Base-by-base conservation (phyloP, 2,329 filamentous ascomycete species). In the Penicillium sp. region DNA sequence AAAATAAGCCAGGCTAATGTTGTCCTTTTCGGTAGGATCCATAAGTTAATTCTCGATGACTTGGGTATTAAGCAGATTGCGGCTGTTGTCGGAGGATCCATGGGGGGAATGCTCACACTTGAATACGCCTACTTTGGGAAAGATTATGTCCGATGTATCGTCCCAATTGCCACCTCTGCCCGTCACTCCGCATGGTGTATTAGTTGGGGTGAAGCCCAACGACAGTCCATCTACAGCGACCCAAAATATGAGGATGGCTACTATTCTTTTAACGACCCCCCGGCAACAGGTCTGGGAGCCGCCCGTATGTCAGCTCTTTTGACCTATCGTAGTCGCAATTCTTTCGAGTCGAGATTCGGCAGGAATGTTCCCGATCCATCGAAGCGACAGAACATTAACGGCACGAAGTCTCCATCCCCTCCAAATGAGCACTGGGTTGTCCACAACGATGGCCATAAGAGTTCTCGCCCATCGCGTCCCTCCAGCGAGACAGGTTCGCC, bases 191-290 rank as follows among this genome's bases (percentile, higher is more conserved):
- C 80, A 2, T 84, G 81, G 81, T 81, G 80, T 46, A 84, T 83
- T 56, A 81, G 80, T 59, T 83, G 81, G 81, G 79, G 79, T 3
- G 81, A 84, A 66, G 78, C 80, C 7, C 81, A 83, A 64, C 70
- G 81, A 57, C 80, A 83, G 63, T 79, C 79, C 80, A 97, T 99
- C 71, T 99, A 97, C 75, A 92, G 91, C 40, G 94, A 99, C 70
- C 94, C 94, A 30, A 97, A 97, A 77, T 99, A 99, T 72, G 91
- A 97, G 60, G 92, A 97, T 67, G 94, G 94, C 46, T 97, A 97
- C 75, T 99, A 97, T 70, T 68, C 85, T 1, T 95, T 94, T 66
- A 82, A 89, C 30, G 91, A 97, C 64, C 92, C 92, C 33, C 94
- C 94, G 0, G 79, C 86, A 0, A 88, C 91, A 0, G 94, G 94